phyloP scores from a whole-genome alignment of 2,329 filamentous ascomycete species.

The Fusarium temperatum region DNA sequence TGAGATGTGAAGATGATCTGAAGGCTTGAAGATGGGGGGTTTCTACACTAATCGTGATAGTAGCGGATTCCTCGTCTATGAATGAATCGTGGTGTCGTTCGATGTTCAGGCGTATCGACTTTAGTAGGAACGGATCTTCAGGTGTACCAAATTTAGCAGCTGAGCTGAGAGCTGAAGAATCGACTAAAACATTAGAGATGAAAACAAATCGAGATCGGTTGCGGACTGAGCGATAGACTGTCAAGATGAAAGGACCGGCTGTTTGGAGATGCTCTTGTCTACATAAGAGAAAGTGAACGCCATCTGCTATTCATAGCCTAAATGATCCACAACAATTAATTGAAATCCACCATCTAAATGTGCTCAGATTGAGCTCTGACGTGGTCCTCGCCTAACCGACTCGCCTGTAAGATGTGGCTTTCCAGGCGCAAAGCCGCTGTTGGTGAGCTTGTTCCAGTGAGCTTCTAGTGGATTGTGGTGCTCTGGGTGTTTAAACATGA shows the following conservation, averaged over 20 bases:
- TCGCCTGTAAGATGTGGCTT: conserved; percentile 12
- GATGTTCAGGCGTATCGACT: conserved; percentile 10
- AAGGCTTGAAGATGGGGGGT: background rate
- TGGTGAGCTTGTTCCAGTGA: conserved; percentile 26
- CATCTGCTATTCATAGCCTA: conserved; percentile 26
- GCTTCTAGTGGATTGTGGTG: conserved; percentile 16
- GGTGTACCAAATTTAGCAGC: conserved; percentile 3
- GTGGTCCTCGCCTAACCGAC: conserved; percentile 31
- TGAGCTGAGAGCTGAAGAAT: background rate
- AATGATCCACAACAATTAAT: conserved; percentile 22
- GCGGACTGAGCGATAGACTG: background rate
- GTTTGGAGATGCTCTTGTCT: conserved; percentile 11
- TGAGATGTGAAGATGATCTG: conserved; percentile 18
- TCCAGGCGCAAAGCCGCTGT: background rate
- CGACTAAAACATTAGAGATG: background rate
- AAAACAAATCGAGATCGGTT: conserved; percentile 20
- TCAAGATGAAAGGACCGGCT: conserved; percentile 6
- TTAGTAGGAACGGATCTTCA: background rate
- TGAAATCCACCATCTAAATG: background rate
- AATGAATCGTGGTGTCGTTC: conserved; percentile 15
- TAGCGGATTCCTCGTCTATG: background rate
- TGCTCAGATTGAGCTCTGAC: conserved; percentile 33
- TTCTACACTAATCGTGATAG: background rate
- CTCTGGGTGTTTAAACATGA: background rate
- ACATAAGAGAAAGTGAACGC: background rate